These are phyloP conservation scores for Xylariaceae sp. DNA, from an alignment of 2,329 filamentous ascomycete genomes.

Conservation along the genomic window DNA sequence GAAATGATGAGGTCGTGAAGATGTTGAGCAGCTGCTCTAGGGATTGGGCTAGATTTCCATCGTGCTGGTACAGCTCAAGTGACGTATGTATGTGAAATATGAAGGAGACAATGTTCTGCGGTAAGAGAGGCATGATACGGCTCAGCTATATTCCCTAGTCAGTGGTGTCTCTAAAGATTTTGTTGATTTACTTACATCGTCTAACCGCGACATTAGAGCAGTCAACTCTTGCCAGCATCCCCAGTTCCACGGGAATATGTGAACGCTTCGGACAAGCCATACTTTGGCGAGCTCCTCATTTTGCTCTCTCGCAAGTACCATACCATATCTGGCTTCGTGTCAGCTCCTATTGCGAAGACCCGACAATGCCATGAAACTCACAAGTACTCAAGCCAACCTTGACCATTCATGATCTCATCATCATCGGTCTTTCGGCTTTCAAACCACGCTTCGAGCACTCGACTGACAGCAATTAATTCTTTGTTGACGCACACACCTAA, in stretches of 20 bases:
- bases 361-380: slow-evolving; percentile 31
- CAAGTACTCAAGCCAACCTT: slow-evolving; percentile 92
- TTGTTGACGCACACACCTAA: slow-evolving; percentile 80
- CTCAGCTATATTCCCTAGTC: slow-evolving; percentile 59
- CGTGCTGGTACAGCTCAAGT: slow-evolving; percentile 87
- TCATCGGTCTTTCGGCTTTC: slow-evolving; percentile 57
- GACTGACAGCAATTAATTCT: slow-evolving; percentile 71
- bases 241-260: slow-evolving; percentile 93
- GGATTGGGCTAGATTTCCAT: slow-evolving; percentile 67
- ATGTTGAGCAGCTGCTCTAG: slow-evolving; percentile 75
- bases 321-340: slow-evolving; percentile 61
- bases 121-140: slow-evolving; percentile 66
- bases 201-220: slow-evolving; percentile 69
- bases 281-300: slow-evolving; percentile 81
- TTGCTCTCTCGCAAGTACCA: slow-evolving; percentile 85
- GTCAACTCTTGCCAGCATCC: slow-evolving; percentile 93
- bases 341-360: slow-evolving; percentile 9
- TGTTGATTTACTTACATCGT: slow-evolving; percentile 61
- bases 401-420: slow-evolving; percentile 58
- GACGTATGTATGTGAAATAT: slow-evolving; percentile 92
- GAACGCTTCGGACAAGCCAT: slow-evolving; percentile 84
- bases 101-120: slow-evolving; percentile 86
- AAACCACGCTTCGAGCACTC: slow-evolving; percentile 79
- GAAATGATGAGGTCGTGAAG: slow-evolving; percentile 83
- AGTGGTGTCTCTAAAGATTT: slow-evolving; percentile 15